These are phyloP conservation scores for Leptographium radiaticola DNA, from an alignment of 2,329 filamentous ascomycete genomes.

Conservation along the genomic window DNA sequence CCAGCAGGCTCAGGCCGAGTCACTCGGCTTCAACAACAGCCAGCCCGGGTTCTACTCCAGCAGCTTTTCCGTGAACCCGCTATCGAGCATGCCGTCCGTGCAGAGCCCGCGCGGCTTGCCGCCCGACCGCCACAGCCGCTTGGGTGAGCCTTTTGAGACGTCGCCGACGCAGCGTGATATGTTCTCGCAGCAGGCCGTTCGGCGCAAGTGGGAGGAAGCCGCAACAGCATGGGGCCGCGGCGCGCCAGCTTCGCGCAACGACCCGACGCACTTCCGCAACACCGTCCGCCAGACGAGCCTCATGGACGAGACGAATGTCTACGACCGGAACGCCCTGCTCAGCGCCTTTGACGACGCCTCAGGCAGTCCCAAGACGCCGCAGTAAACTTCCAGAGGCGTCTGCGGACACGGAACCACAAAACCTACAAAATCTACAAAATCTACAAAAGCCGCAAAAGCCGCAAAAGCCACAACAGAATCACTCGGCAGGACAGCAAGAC, in stretches of 20 bases:
- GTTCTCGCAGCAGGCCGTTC: background rate
- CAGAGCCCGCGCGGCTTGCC: constrained; percentile 20
- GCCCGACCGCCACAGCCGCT: background rate
- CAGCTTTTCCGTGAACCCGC: constrained; percentile 14
- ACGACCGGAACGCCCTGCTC: constrained; percentile 12
- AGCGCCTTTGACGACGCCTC: constrained; percentile 9
- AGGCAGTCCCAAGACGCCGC: background rate
- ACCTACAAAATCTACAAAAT: too few species aligned
- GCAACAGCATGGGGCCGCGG: constrained; percentile 13
- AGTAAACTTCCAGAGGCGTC: background rate
- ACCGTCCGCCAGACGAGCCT: constrained; percentile 9
- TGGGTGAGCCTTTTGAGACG: too few species aligned
- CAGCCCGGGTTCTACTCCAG: constrained; percentile 13
- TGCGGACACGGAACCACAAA: background rate
- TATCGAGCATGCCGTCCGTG: constrained; percentile 19
- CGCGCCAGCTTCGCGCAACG: constrained; percentile 9
- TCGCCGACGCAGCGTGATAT: background rate
- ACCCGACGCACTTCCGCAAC: constrained; percentile 14
- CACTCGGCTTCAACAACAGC: background rate
- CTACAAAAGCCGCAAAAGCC: too few species aligned
- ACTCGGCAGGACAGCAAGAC: too few species aligned
- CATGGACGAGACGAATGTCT: constrained; percentile 11
- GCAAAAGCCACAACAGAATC: too few species aligned
- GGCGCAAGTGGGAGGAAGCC: constrained; percentile 10
- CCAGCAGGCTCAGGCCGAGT: constrained; percentile 7